Percentiles rank a stretch among this genome's conserved stretches.
Conservation (phyloP, 73 alveolate genomes). For the Blepharisma japonicum region DNA sequence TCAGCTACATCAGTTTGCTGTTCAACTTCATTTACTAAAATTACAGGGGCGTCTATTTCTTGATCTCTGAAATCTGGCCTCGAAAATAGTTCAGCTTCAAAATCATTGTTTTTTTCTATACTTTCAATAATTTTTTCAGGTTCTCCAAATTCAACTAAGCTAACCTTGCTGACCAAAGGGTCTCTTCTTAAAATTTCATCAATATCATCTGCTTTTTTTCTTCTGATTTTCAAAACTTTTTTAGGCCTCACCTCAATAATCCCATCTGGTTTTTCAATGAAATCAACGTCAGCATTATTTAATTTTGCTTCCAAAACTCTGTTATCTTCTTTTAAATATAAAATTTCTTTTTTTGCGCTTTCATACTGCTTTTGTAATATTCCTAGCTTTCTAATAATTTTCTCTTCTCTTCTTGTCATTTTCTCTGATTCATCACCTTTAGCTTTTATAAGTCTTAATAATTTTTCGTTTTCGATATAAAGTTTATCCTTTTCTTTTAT, state of each 20-base stretch:
- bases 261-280: conserved; percentile 7
- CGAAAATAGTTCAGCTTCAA: not conserved
- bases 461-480: not conserved
- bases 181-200: not conserved
- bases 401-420: conserved; percentile 14
- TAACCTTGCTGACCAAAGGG: not conserved
- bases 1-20: conserved; percentile 3
- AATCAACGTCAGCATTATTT: not conserved
- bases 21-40: not conserved
- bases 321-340: conserved; percentile 21
- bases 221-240: not conserved
- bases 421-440: not conserved
- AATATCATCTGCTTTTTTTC: conserved; percentile 13
- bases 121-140: not conserved
- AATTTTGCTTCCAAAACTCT: conserved; percentile 22
- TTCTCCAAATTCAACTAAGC: not conserved
- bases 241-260: not conserved
- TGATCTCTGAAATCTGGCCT: not conserved
- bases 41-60: not conserved
- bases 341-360: not conserved
- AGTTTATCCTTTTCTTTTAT: not conserved
- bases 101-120: not conserved
- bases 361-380: conserved; percentile 14
- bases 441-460: not conserved
- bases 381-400: not conserved